Percentiles rank a stretch among this genome's conserved stretches.
phyloP scores from a whole-genome alignment of 2,329 filamentous ascomycete species.

The Talaromyces sp. region DNA sequence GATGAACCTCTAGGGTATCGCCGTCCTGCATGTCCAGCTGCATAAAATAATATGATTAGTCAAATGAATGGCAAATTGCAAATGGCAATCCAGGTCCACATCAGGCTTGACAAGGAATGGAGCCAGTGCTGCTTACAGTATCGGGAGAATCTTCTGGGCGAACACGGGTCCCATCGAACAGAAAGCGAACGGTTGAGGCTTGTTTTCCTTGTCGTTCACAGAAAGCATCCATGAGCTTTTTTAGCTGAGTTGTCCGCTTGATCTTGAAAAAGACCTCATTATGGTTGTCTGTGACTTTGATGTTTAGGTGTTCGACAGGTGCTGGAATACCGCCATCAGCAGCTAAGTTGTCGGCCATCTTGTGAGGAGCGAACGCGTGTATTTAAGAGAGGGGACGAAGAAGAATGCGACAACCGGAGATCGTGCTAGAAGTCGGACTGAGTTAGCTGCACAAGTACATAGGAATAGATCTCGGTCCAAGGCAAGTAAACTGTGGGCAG shows the following conservation, averaged over 20 bases:
- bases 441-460: background rate
- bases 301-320: conserved; percentile 82
- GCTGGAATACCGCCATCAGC: conserved; percentile 27
- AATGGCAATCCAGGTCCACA: background rate
- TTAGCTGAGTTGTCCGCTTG: conserved; percentile 90
- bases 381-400: background rate
- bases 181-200: conserved; percentile 76
- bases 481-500: too few relatives aligned
- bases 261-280: conserved; percentile 99
- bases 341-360: conserved; percentile 37
- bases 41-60: conserved; percentile 4
- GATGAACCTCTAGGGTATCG: conserved; percentile 93
- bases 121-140: conserved; percentile 56
- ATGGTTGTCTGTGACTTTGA: conserved; percentile 98
- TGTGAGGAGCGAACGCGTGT: conserved; percentile 15
- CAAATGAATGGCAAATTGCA: background rate
- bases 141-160: conserved; percentile 86
- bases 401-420: background rate
- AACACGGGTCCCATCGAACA: conserved; percentile 94
- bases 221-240: conserved; percentile 98
- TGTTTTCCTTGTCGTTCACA: conserved; percentile 94
- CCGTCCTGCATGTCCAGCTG: conserved; percentile 97
- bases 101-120: background rate
- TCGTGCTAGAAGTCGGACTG: background rate
- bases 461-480: background rate